Evolutionary conservation across 495 filamentous ascomycete genomes (phyloP).

Genomic region (Diplogelasinospora grovesii): DNA sequence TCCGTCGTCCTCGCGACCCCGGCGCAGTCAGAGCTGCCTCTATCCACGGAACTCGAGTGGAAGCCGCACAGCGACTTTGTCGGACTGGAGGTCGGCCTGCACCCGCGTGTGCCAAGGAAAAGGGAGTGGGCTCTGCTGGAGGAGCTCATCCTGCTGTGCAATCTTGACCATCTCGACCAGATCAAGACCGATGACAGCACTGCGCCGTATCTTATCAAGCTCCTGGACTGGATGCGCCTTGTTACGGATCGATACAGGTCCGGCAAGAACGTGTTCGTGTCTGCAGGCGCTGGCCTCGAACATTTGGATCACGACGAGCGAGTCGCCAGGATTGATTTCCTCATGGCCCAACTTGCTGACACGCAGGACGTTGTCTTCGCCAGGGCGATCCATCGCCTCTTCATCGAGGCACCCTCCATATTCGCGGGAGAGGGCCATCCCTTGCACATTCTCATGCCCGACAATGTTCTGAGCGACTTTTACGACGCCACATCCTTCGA

Average conservation of each 20-base stretch:
- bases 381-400: conserved; percentile 20
- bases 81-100: too few relatives aligned
- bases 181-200: too few relatives aligned
- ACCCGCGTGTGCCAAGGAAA: too few relatives aligned
- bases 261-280: conserved; percentile 16
- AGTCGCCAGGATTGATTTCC: conserved; percentile 12
- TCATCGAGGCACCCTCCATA: conserved; percentile 18
- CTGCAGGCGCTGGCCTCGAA: conserved; percentile 6
- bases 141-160: too few relatives aligned
- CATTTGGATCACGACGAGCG: conserved; percentile 1
- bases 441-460: conserved; percentile 28
- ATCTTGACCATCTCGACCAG: too few relatives aligned
- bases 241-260: conserved; percentile 11
- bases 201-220: too few relatives aligned
- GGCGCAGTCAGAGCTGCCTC: conserved; percentile 16
- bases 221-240: too few relatives aligned
- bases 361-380: conserved; percentile 7
- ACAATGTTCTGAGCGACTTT: conserved; percentile 23
- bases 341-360: conserved; percentile 15
- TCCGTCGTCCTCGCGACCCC: too few relatives aligned
- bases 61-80: conserved; percentile 29
- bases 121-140: too few relatives aligned
- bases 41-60: conserved; percentile 29
- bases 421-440: conserved; percentile 24
- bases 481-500: conserved; percentile 25